phyloP scores from a whole-genome alignment of 495 filamentous ascomycete species.

The Acidiella bohemica region DNA sequence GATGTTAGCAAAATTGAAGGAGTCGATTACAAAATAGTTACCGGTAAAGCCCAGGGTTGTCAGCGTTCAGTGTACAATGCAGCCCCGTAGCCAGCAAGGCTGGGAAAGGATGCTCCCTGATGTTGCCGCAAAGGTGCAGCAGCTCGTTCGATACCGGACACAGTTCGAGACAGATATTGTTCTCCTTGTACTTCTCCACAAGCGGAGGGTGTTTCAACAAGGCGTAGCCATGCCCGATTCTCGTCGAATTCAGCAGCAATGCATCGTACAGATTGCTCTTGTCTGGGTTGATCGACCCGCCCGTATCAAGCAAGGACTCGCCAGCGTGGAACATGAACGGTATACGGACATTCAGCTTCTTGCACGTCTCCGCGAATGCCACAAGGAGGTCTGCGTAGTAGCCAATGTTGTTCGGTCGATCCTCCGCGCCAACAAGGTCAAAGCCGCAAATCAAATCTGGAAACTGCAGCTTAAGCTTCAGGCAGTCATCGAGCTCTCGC shows the following conservation, averaged over 20 bases:
- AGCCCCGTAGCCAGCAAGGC: slow-evolving; percentile 27
- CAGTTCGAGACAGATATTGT: slow-evolving; percentile 29
- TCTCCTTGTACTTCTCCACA: slow-evolving; percentile 26
- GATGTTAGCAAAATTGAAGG: too few species aligned
- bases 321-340: slow-evolving; percentile 33
- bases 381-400: slow-evolving; percentile 27
- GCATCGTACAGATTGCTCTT: slow-evolving; percentile 32
- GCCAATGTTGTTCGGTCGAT: slow-evolving; percentile 27
- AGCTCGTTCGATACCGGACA: slow-evolving; percentile 32
- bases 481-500: slow-evolving; percentile 28
- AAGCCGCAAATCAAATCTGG: slow-evolving; percentile 31
- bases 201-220: slow-evolving; percentile 28
- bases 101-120: slow-evolving; percentile 29
- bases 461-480: slow-evolving; percentile 35
- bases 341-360: slow-evolving; percentile 22
- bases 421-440: slow-evolving; percentile 32
- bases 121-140: slow-evolving; percentile 29
- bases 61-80: slow-evolving; percentile 29
- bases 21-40: too few species aligned
- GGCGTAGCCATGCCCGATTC: slow-evolving; percentile 30
- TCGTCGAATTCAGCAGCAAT: slow-evolving; percentile 24
- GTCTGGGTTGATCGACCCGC: slow-evolving; percentile 25
- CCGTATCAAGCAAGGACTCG: slow-evolving; percentile 30
- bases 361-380: slow-evolving; percentile 24
- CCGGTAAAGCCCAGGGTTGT: slow-evolving; percentile 32